Percentiles rank a stretch among this genome's conserved stretches.
phyloP scores from a whole-genome alignment of 106 monocot species.

The Vanilla planifolia region DNA sequence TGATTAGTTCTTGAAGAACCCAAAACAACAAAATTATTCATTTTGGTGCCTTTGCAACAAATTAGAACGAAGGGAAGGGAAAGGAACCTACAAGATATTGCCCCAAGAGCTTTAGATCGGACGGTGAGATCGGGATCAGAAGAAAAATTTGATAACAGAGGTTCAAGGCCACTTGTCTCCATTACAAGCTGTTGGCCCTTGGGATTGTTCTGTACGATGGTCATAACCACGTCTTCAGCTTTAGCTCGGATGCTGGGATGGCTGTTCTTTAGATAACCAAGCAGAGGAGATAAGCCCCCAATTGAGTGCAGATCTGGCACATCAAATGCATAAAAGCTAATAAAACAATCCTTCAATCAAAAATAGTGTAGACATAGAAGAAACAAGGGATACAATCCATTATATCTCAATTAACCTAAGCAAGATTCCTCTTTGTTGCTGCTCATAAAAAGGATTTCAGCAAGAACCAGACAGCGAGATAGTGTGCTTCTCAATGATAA shows the following conservation, averaged over 20 bases:
- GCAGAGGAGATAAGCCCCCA: slow-evolving; percentile 74
- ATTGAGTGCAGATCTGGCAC: slow-evolving; percentile 75
- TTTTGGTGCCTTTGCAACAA: background rate
- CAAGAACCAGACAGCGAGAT: no score
- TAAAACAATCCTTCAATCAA: no score
- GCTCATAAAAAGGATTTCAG: no score
- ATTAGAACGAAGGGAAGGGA: background rate
- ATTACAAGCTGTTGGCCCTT: slow-evolving; percentile 78
- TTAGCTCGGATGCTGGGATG: slow-evolving; percentile 77
- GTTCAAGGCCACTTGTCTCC: slow-evolving; percentile 83
- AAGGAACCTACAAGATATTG: slow-evolving; percentile 71
- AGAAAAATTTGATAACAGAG: slow-evolving; percentile 63
- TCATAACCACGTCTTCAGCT: slow-evolving; percentile 78
- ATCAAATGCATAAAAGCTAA: no score
- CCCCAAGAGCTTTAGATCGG: slow-evolving; percentile 88
- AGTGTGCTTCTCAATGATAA: no score
- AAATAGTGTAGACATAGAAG: no score
- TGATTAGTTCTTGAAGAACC: background rate
- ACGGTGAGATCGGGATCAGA: slow-evolving; percentile 65
- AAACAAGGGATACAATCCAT: no score
- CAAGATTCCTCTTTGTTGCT: no score
- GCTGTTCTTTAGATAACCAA: slow-evolving; percentile 71
- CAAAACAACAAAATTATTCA: background rate
- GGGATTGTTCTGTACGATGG: slow-evolving; percentile 93
- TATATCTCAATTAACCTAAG: no score